Base-by-base conservation (phyloP, 108 stramenopile species). In the Bacterosira constricta region DNA sequence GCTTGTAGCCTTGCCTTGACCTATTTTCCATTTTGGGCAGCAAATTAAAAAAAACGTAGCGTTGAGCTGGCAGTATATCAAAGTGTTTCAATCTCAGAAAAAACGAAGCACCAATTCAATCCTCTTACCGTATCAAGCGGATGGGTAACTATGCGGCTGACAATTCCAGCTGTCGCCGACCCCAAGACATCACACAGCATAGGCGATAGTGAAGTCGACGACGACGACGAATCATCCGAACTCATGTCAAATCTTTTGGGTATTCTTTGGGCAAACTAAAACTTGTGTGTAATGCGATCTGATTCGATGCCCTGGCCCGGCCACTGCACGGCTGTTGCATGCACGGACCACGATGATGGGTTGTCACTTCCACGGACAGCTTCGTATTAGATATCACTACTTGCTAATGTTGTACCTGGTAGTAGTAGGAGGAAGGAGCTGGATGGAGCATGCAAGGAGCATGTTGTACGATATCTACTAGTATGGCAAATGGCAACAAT, bases 131-230 rank as follows among this genome's bases (percentile, higher is more conserved):
- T 88, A 71, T 93, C 92, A 9, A 93, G 72, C 12, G 92, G 92
- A 80, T 93, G 92, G 8, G 92, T 93, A 10, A 75, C 6, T 11
- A 86, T 63, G 18, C 92, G 70, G 46, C 85, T 88, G 47, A 93
- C 59, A 38, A 93, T 86, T 6, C 90, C 89, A 13, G 92, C 89
- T 20, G 80, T 72, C n/a, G 88, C 89, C 31, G 89, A 90, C 20
- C 85, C 88, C 26, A 93, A 61, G 27, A 78, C 87, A 75, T 91
- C 90, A 23, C 32, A 32, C 25, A 51, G 44, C 38, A 56, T 35
- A 7, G 73, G 27, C 27, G 51, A 63, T 21, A 51, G 41, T 42
- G 42, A 41, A 21, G 36, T 21, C 13, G 58, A 61, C 15, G 60
- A 61, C 13, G 45, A 45, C 3, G 56, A 31, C n/a, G 35, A 32